Evolutionary conservation across 2,329 filamentous ascomycete species (phyloP), one percentile per base, ranked within the genome.

Genomic region (Diaporthe citri): DNA sequence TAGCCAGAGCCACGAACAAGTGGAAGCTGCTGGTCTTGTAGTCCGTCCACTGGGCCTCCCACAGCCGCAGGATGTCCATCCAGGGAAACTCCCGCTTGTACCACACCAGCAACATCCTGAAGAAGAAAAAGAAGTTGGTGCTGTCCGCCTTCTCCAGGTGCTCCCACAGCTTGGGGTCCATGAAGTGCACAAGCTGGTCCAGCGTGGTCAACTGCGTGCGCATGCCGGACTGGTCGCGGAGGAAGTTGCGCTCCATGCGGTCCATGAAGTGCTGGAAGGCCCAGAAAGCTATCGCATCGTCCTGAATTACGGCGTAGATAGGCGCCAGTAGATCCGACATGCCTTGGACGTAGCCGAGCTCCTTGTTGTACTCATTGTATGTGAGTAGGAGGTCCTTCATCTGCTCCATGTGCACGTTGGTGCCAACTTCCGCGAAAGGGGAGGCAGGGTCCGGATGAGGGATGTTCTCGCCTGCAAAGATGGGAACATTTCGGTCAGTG

Each of bases 91-190:
- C 97, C 64, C 97, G 93, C 87, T 99, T 99, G 84, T 97, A 99
- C 97, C 97, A 99, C 13, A 99, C 97, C 1, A 99, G 88, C 46
- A 99, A 88, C 97, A 98, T 98, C 76, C 97, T 94, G 90, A 98
- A 99, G 88, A 99, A 98, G 87, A 99, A 99, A 85, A 99, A 99
- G 85, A 99, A 99, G 83, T 99, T 99, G 34, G 97, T 99, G 80
- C 94, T 97, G 80, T 99, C 97, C 28, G 96, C 94, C 22, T 90
- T 92, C 83, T 97, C 92, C 0, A 99, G 90, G 80, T 99, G 97
- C 2, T 94, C 88, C 84, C 98, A 98, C 10, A 99, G 91, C 82
- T 95, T 94, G 0, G 97, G 97, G 79, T 99, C 97, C 92, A 99
- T 96, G 74, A 99, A 94, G 82, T 97, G 95, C 17, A 98, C 95